Evolutionary conservation across 148 eudicot genomes (phyloP).

Genomic region (Chenopodium album): DNA sequence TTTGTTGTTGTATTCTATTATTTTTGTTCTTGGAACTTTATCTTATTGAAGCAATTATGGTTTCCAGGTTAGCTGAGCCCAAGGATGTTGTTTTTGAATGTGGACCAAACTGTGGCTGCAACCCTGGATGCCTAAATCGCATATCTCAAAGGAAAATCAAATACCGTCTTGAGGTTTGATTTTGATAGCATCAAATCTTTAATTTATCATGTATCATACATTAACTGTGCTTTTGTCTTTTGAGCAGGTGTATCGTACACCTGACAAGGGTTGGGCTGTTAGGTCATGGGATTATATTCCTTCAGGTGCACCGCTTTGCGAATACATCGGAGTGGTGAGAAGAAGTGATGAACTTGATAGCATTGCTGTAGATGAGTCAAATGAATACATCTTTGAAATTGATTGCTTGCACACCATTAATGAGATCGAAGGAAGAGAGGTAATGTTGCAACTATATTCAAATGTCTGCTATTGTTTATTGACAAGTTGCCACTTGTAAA

Average conservation of each 20-base stretch:
- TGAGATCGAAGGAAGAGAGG: conserved; percentile 83
- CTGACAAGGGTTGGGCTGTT: conserved; percentile 87
- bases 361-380: conserved; percentile 29
- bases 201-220: background rate
- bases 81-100: conserved; percentile 52
- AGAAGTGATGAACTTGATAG: conserved; percentile 55
- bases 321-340: conserved; percentile 64
- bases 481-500: background rate
- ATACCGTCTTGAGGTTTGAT: conserved; percentile 45
- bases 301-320: conserved; percentile 72
- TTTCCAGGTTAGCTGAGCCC: conserved; percentile 29
- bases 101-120: conserved; percentile 51
- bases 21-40: too few relatives aligned
- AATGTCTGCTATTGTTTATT: background rate
- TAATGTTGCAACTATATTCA: conserved; percentile 14
- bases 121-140: conserved; percentile 42
- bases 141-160: conserved; percentile 42
- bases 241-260: conserved; percentile 45
- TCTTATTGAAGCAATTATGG: too few relatives aligned
- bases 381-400: conserved; percentile 61
- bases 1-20: too few relatives aligned
- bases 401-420: conserved; percentile 80
- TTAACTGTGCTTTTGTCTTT: background rate
- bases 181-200: background rate
- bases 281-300: conserved; percentile 82